Evolutionary conservation across 139 green algal species (phyloP), one percentile per base, ranked within the genome.

Genomic region (Tetradesmus lagerheimii): DNA sequence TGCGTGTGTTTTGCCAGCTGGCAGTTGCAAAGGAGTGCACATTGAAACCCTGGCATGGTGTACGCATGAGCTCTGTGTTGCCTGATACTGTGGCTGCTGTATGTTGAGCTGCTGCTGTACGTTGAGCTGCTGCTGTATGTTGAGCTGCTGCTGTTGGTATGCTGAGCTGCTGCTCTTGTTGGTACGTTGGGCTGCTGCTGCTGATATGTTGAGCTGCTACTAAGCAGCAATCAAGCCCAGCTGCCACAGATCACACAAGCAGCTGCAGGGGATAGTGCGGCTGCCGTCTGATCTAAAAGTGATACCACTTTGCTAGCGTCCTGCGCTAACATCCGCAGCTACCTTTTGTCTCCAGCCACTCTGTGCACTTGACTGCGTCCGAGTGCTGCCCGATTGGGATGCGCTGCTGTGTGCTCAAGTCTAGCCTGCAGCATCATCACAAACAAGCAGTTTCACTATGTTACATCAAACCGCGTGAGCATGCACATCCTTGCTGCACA

Each of bases 341-440:
- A 89, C 85, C 85, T 84, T 84, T 83, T 37, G 43, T 43, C 67
- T 80, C 71, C 18, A 83, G 29, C 85, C 85, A 89, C 43, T 89
- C 85, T 50, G 74, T 83, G 74, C 85, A 89, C 57, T 89, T 89
- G n/a, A 89, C 85, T 0, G 53, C 71, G 50, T 89, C 85, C 27
- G 34, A 37, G 29, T 89, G 85, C 6, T 37, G 57, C 0, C 85
- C 85, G n/a, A 89, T 84, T 4, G 45, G 45, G 5, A 39, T 50
- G 20, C 66, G 66, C 35, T 89, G 85, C 71, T 39, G 43, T 2
- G 67, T 83, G 5, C 18, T 37, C 0, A 83, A 14, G 45, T 89
- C 75, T 38, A 74, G 23, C 53, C 88, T 83, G 80, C 66, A 62
- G 39, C 66, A 89, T 39, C 66, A 82, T 29, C 1, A 29, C 41